Conservation (phyloP, 73 alveolate genomes). For the Tetrahymena elliotti region DNA sequence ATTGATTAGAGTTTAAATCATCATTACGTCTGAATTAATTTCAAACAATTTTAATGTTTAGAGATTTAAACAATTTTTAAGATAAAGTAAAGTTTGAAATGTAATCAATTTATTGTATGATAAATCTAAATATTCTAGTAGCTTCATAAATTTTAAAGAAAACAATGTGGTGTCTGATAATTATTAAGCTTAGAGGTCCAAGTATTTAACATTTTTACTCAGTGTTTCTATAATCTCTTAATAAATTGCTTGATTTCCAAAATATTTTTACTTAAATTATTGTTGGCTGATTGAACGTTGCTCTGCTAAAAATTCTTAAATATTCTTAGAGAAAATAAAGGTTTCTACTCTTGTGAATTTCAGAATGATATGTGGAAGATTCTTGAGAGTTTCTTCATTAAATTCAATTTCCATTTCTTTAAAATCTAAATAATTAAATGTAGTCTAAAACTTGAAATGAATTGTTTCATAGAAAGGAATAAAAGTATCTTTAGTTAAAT, state of each 20-base stretch:
- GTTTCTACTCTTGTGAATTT: not conserved
- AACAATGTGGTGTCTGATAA: not conserved
- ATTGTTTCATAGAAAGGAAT: not conserved
- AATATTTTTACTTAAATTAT: not conserved
- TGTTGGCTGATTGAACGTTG: not conserved
- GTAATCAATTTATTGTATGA: not conserved
- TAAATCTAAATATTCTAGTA: not conserved
- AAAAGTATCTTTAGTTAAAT: not conserved
- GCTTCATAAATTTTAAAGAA: not conserved
- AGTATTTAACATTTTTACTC: not conserved
- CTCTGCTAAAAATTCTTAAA: not conserved
- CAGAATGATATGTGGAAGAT: not conserved
- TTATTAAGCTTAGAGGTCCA: not conserved
- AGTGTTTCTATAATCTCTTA: not conserved
- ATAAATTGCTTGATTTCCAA: not conserved
- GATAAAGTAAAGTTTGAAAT: not conserved
- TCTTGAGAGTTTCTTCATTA: not conserved
- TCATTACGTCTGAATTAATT: not conserved
- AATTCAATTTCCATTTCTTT: not conserved
- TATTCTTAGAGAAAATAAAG: not conserved
- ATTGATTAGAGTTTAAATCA: not conserved
- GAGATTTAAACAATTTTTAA: not conserved
- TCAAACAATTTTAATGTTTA: not conserved
- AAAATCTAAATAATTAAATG: not conserved
- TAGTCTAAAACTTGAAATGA: not conserved